Evolutionary conservation across 768 basidiomycete species (phyloP).

Genomic region (Rhizopogon rudus): DNA sequence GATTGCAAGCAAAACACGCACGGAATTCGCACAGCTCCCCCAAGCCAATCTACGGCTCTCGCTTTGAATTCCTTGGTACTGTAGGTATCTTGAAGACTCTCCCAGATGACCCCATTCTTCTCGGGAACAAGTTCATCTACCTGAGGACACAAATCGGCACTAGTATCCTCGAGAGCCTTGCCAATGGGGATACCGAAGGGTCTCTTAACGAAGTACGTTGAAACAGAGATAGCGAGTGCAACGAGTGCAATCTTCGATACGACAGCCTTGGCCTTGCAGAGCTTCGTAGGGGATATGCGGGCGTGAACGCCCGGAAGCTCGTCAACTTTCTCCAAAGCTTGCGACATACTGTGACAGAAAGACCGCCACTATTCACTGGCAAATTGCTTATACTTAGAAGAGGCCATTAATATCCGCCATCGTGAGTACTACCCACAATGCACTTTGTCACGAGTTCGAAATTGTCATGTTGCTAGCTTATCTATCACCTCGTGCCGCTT

Average conservation of each 20-base stretch:
- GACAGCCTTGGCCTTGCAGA: constrained; percentile 17
- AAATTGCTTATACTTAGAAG: not conserved
- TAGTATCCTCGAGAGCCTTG: not conserved
- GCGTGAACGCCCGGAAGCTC: not conserved
- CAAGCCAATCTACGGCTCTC: constrained; percentile 33
- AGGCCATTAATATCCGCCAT: no score
- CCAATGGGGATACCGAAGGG: not conserved
- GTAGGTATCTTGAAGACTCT: constrained; percentile 23
- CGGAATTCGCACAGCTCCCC: constrained; percentile 37
- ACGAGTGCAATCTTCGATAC: constrained; percentile 9
- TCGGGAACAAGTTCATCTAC: constrained; percentile 24
- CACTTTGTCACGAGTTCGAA: no score
- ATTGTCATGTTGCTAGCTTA: no score
- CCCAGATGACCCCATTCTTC: constrained; percentile 30
- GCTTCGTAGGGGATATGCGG: constrained; percentile 13
- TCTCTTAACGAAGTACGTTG: constrained; percentile 10
- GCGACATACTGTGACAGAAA: not conserved
- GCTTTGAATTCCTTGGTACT: constrained; percentile 30
- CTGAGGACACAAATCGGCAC: constrained; percentile 30
- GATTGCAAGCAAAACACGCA: constrained; percentile 16
- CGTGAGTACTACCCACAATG: no score
- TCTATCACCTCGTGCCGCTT: no score
- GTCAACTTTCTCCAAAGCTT: not conserved
- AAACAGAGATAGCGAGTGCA: constrained; percentile 9
- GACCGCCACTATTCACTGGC: not conserved